Evolutionary conservation across 768 basidiomycete genomes (phyloP).

Genomic region (Pholiota microspora): DNA sequence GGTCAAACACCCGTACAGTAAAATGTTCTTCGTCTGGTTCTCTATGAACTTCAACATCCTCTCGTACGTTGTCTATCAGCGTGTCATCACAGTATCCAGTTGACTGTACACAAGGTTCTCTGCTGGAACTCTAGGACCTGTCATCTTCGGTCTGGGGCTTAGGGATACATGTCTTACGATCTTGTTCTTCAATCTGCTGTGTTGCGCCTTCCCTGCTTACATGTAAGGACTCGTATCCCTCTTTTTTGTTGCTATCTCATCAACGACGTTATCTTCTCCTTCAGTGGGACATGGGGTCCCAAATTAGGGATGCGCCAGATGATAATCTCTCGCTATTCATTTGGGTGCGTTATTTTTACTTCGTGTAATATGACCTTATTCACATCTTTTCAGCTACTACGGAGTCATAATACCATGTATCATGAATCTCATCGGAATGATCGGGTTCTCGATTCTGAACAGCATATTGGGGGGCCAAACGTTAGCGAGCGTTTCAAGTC

Average conservation of each 20-base stretch:
- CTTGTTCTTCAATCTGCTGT: slow-evolving; percentile 65
- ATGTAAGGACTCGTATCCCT: slow-evolving; percentile 35
- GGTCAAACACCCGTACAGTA: slow-evolving; percentile 58
- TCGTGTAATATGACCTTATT: neutral
- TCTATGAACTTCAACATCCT: slow-evolving; percentile 72
- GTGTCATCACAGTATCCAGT: neutral
- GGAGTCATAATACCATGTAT: slow-evolving; percentile 60
- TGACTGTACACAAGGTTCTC: slow-evolving; percentile 45
- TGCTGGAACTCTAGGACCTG: slow-evolving; percentile 65
- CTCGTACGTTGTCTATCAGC: slow-evolving; percentile 30
- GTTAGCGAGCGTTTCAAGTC: slow-evolving; percentile 38
- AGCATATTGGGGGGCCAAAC: slow-evolving; percentile 69
- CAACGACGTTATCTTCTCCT: neutral
- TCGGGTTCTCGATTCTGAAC: slow-evolving; percentile 71
- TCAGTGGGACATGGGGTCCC: slow-evolving; percentile 69
- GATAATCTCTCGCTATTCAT: slow-evolving; percentile 57
- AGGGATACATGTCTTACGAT: slow-evolving; percentile 65
- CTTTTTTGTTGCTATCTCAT: neutral
- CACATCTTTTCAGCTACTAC: slow-evolving; percentile 29
- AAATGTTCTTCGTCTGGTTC: slow-evolving; percentile 79
- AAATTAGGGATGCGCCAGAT: slow-evolving; percentile 85
- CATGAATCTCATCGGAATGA: slow-evolving; percentile 61
- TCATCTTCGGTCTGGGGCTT: slow-evolving; percentile 54
- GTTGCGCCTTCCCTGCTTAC: slow-evolving; percentile 59
- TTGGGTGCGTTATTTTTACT: slow-evolving; percentile 26